These are phyloP conservation scores for Macaranga tanarius DNA, from an alignment of 441 rosid genomes.

Conservation along the genomic window DNA sequence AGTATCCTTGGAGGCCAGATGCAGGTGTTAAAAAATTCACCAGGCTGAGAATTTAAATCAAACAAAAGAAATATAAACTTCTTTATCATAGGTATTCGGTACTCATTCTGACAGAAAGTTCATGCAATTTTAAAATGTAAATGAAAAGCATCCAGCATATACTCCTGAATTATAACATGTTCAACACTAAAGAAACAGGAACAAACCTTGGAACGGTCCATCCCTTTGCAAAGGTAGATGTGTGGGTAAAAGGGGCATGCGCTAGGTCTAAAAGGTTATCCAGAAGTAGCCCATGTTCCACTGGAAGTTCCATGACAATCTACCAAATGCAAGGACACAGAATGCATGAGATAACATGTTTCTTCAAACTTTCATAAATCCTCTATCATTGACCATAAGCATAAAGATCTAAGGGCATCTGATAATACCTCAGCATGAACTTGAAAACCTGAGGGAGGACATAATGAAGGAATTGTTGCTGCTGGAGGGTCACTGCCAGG, in stretches of 20 bases:
- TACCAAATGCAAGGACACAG: slow-evolving; percentile 30
- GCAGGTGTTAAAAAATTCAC: slow-evolving; percentile 89
- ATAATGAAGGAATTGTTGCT: slow-evolving; percentile 66
- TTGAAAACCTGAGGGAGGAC: slow-evolving; percentile 85
- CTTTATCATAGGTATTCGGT: neutral
- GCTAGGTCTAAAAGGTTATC: slow-evolving; percentile 96
- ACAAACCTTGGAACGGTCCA: slow-evolving; percentile 93
- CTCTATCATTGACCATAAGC: neutral
- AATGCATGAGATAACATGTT: slow-evolving; percentile 8
- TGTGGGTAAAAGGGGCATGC: slow-evolving; percentile 96
- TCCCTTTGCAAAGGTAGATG: slow-evolving; percentile 95
- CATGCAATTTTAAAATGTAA: neutral
- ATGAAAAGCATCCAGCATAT: neutral
- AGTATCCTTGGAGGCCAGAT: slow-evolving; percentile 87
- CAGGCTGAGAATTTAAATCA: slow-evolving; percentile 48
- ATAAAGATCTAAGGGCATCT: slow-evolving; percentile 7
- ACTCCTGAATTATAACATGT: neutral
- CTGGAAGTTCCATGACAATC: slow-evolving; percentile 97
- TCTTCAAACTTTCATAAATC: slow-evolving; percentile 1
- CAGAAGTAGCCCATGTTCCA: slow-evolving; percentile 91
- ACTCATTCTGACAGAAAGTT: neutral
- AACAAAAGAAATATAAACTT: neutral
- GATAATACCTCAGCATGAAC: slow-evolving; percentile 83
- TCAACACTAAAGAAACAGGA: slow-evolving; percentile 2
- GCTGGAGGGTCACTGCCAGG: slow-evolving; percentile 83